Conservation (phyloP, 1,284 basidiomycete species). For the Meripilus lineatus region DNA sequence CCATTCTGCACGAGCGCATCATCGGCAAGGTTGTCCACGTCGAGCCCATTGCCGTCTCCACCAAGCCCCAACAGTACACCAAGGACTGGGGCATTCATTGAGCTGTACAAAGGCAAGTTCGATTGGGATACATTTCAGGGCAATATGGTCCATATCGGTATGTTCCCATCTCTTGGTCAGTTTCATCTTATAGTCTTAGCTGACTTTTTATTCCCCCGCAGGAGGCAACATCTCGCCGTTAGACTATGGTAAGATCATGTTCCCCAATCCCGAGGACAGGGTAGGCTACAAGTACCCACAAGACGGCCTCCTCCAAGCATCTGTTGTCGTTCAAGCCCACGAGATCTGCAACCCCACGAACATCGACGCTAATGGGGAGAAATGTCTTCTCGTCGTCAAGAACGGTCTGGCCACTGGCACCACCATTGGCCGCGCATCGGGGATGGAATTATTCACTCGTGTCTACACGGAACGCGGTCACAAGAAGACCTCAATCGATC, state of each 20-base stretch:
- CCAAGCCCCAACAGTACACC: slow-evolving; percentile 20
- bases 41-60: slow-evolving; percentile 21
- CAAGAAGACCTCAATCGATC: slow-evolving; percentile 15
- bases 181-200: background rate
- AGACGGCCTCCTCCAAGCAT: slow-evolving; percentile 24
- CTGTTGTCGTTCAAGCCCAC: slow-evolving; percentile 13
- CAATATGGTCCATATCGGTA: slow-evolving; percentile 31
- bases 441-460: slow-evolving; percentile 22
- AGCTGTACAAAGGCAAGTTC: slow-evolving; percentile 26
- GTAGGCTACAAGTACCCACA: slow-evolving; percentile 23
- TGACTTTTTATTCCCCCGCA: slow-evolving; percentile 12
- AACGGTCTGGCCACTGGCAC: slow-evolving; percentile 15
- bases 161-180: slow-evolving; percentile 12
- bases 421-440: slow-evolving; percentile 25
- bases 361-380: slow-evolving; percentile 28
- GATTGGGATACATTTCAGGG: slow-evolving; percentile 27
- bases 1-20: slow-evolving; percentile 21
- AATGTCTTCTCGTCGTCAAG: slow-evolving; percentile 22
- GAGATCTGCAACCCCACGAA: slow-evolving; percentile 22
- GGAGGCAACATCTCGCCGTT: slow-evolving; percentile 20
- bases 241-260: slow-evolving; percentile 25
- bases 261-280: slow-evolving; percentile 22
- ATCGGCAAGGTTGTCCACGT: slow-evolving; percentile 32
- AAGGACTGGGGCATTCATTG: slow-evolving; percentile 30
- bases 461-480: slow-evolving; percentile 15